These are phyloP conservation scores for Gelatoporia subvermispora DNA, from an alignment of 768 basidiomycete species.

Conservation along the genomic window DNA sequence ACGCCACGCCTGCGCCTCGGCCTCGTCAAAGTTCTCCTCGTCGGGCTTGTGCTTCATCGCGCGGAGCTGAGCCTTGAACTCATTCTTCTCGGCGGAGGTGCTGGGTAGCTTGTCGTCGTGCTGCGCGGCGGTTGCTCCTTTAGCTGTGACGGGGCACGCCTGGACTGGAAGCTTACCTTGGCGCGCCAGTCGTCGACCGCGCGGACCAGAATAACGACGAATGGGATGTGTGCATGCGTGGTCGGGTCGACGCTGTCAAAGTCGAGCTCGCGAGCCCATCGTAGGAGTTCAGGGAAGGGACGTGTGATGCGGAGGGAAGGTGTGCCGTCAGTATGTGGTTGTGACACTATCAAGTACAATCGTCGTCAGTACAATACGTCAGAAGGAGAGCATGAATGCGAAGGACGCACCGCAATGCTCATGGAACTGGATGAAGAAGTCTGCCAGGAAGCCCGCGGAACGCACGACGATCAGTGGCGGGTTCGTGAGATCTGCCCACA, in stretches of 20 bases:
- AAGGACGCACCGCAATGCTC: constrained; percentile 70
- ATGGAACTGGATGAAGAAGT: constrained; percentile 84
- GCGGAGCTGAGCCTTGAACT: constrained; percentile 68
- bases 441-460: constrained; percentile 86
- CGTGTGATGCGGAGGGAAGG: constrained; percentile 82
- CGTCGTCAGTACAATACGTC: constrained; percentile 30
- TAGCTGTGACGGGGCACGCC: not conserved
- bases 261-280: constrained; percentile 68
- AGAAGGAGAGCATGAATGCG: not conserved
- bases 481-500: constrained; percentile 60
- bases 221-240: constrained; percentile 88
- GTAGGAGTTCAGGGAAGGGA: constrained; percentile 78
- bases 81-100: constrained; percentile 60
- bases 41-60: constrained; percentile 69
- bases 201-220: constrained; percentile 82
- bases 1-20: constrained; percentile 81
- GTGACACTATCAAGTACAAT: constrained; percentile 41
- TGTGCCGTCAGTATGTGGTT: constrained; percentile 45
- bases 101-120: constrained; percentile 60
- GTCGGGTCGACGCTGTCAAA: constrained; percentile 79
- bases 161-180: constrained; percentile 33
- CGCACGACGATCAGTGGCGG: constrained; percentile 75
- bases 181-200: constrained; percentile 81
- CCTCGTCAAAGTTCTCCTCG: constrained; percentile 98
- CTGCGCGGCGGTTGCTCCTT: constrained; percentile 28